Conservation (phyloP, 2,329 filamentous ascomycete genomes). For the Diplodia seriata region DNA sequence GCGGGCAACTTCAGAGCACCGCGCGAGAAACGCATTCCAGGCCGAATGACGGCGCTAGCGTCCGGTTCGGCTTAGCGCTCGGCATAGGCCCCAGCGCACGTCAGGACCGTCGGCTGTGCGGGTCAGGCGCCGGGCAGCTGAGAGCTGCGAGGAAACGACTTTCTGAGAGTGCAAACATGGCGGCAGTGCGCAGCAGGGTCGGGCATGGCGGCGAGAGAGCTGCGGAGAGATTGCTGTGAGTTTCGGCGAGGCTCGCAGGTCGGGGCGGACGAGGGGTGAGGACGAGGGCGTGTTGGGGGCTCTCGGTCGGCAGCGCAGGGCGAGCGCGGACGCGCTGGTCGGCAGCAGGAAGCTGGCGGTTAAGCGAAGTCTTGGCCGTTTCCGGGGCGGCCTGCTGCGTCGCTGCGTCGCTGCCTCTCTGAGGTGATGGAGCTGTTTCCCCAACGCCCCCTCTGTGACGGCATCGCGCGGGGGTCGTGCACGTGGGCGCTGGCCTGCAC, state of each 20-base stretch:
- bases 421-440: not conserved
- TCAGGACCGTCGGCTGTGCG: conserved; percentile 27
- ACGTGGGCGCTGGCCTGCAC: conserved; percentile 9
- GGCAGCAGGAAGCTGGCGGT: conserved; percentile 17
- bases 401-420: not conserved
- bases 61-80: conserved; percentile 24
- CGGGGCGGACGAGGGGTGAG: not conserved
- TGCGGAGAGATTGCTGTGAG: conserved; percentile 19
- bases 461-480: conserved; percentile 25
- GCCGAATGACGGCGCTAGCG: conserved; percentile 30
- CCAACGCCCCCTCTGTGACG: conserved; percentile 13
- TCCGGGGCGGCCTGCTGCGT: conserved; percentile 1
- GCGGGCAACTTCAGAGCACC: conserved; percentile 33
- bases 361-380: conserved; percentile 25
- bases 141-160: conserved; percentile 4
- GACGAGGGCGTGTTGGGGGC: conserved; percentile 14
- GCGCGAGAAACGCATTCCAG: conserved; percentile 31
- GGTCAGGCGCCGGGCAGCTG: conserved; percentile 16
- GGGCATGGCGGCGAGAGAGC: not conserved
- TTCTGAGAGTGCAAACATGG: conserved; percentile 7
- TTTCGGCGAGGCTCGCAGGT: conserved; percentile 11
- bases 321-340: conserved; percentile 18
- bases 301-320: conserved; percentile 24
- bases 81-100: conserved; percentile 24
- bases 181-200: conserved; percentile 1